A percentile compares a stretch with the other conserved stretches of the same genome.
These are phyloP conservation scores for Dovyalis caffra DNA, from an alignment of 345 rosid species.

Conservation along the genomic window DNA sequence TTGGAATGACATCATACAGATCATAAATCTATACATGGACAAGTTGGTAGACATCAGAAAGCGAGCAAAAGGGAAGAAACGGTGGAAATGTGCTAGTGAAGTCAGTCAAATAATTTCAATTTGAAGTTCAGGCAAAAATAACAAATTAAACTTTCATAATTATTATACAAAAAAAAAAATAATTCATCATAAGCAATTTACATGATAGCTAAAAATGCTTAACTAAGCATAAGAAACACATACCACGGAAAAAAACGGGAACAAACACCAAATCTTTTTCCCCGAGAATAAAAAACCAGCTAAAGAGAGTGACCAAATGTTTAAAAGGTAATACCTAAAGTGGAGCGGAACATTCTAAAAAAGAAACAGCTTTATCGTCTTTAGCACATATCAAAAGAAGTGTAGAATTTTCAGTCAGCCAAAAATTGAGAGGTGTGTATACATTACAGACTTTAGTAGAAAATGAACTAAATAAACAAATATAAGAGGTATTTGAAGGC, in stretches of 20 bases:
- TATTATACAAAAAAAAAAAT: neutral
- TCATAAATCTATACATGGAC: neutral
- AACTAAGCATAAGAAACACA: neutral
- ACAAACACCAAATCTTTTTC: neutral
- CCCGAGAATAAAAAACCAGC: neutral
- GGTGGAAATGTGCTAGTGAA: neutral
- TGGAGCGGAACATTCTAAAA: neutral
- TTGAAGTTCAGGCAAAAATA: neutral
- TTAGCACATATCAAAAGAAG: neutral
- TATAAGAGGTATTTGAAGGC: neutral
- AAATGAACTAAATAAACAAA: neutral
- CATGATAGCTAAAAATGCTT: neutral
- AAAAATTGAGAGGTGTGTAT: neutral
- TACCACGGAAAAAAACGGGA: neutral
- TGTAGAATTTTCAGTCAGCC: neutral
- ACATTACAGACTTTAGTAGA: neutral
- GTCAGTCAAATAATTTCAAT: neutral
- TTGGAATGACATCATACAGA: neutral
- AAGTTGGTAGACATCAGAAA: neutral
- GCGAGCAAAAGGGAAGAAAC: neutral
- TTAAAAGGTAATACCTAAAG: neutral
- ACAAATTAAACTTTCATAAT: neutral
- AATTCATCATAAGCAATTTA: neutral
- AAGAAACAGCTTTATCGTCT: neutral
- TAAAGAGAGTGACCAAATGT: neutral